phyloP scores from a whole-genome alignment of 2,329 filamentous ascomycete species.

The Epichloe uncinata region DNA sequence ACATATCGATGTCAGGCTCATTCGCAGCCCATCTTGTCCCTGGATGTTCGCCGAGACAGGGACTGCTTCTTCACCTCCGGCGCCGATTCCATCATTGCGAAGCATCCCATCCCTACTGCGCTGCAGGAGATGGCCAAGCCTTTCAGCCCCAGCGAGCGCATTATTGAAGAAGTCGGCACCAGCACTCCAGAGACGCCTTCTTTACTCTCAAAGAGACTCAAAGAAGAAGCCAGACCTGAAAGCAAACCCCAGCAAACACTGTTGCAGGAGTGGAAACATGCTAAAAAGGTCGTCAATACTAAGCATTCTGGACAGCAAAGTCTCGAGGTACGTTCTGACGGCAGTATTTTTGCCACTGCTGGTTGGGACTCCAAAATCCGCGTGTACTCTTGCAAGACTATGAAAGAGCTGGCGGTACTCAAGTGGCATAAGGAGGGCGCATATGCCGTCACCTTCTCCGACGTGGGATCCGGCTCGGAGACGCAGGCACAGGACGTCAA shows the following conservation, averaged over 20 bases:
- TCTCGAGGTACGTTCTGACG: constrained; percentile 64
- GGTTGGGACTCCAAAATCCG: constrained; percentile 80
- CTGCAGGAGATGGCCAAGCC: constrained; percentile 12
- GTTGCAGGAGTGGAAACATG: constrained; percentile 25
- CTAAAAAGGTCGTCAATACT: constrained; percentile 55
- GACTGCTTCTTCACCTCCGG: constrained; percentile 64
- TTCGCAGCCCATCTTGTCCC: constrained; percentile 68
- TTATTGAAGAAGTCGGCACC: constrained; percentile 6
- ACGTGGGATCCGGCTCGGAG: constrained; percentile 15
- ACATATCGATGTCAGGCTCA: constrained; percentile 57
- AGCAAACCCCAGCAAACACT: constrained; percentile 4
- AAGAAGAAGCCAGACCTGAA: background rate
- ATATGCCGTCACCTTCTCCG: constrained; percentile 65
- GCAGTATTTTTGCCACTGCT: constrained; percentile 72
- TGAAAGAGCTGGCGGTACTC: constrained; percentile 80
- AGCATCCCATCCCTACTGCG: constrained; percentile 49
- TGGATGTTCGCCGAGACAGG: constrained; percentile 39
- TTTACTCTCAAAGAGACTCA: constrained; percentile 13
- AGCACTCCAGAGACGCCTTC: constrained; percentile 8
- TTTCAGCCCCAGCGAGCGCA: constrained; percentile 4
- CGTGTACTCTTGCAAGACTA: constrained; percentile 66
- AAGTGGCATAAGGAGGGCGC: constrained; percentile 91
- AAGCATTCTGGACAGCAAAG: constrained; percentile 86
- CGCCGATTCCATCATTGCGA: constrained; percentile 67
- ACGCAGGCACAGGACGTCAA: background rate